Conservation (phyloP, 2,329 filamentous ascomycete species). For the Cladosporium austrohemisphaericum region DNA sequence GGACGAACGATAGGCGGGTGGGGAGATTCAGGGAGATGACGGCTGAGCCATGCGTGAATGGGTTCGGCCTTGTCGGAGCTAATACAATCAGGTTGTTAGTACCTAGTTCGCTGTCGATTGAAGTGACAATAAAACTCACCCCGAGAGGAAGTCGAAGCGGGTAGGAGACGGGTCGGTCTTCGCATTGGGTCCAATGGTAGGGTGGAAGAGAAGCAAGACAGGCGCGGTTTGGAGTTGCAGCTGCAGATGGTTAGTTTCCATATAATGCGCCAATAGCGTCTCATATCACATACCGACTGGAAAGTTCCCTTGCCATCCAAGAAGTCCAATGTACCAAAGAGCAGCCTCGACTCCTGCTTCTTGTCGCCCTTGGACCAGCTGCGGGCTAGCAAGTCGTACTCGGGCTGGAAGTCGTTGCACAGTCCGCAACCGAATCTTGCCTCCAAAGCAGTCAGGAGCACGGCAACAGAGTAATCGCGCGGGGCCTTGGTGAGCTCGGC, state of each 20-base stretch:
- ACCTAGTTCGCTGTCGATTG: neutral
- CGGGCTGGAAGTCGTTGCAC: conserved; percentile 87
- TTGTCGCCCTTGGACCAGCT: conserved; percentile 87
- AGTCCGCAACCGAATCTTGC: conserved; percentile 77
- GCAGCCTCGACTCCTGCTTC: conserved; percentile 64
- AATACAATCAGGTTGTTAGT: conserved; percentile 6
- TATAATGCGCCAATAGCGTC: neutral
- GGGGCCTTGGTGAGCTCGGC: conserved; percentile 69
- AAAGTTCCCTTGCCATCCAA: conserved; percentile 78
- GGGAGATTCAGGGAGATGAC: conserved; percentile 68
- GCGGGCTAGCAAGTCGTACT: conserved; percentile 82
- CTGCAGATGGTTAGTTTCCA: conserved; percentile 48
- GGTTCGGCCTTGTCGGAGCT: conserved; percentile 61
- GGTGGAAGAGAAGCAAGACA: conserved; percentile 80
- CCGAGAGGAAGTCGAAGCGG: conserved; percentile 79
- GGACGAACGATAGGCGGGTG: conserved; percentile 77
- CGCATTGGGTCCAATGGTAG: conserved; percentile 77
- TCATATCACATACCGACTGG: conserved; percentile 63
- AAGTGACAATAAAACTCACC: conserved; percentile 64
- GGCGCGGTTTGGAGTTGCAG: conserved; percentile 92
- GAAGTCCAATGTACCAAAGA: conserved; percentile 88
- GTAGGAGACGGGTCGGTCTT: conserved; percentile 64
- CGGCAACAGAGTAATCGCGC: conserved; percentile 76
- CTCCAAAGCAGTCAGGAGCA: conserved; percentile 85
- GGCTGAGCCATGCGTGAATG: conserved; percentile 72